Conservation (phyloP, 495 filamentous ascomycete species). For the Wilcoxina mikolae region DNA sequence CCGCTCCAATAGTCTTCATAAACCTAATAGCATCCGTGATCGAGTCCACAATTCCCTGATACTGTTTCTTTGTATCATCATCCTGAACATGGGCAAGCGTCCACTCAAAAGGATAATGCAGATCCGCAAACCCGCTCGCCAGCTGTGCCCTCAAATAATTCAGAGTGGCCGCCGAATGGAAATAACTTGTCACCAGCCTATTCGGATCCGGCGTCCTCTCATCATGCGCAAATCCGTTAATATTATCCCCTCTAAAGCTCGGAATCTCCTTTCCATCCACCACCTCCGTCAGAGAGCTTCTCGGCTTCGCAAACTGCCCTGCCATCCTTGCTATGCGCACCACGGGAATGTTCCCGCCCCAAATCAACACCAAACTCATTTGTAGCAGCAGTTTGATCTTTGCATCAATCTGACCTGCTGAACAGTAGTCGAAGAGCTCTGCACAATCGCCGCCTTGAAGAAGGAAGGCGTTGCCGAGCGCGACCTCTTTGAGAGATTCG, state of each 20-base stretch:
- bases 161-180: constrained; percentile 81
- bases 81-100: constrained; percentile 83
- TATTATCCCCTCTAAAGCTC: constrained; percentile 85
- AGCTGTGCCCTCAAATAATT: constrained; percentile 81
- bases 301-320: constrained; percentile 90
- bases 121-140: constrained; percentile 76
- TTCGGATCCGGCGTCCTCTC: constrained; percentile 66
- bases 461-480: constrained; percentile 81
- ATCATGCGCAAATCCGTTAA: constrained; percentile 67
- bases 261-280: constrained; percentile 51
- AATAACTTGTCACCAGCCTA: constrained; percentile 79
- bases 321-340: constrained; percentile 92
- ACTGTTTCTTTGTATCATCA: constrained; percentile 64
- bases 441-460: constrained; percentile 95
- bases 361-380: constrained; percentile 87
- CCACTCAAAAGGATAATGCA: constrained; percentile 91
- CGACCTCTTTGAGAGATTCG: constrained; percentile 63
- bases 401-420: constrained; percentile 67
- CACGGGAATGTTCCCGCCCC: constrained; percentile 79
- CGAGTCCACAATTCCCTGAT: constrained; percentile 63
- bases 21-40: constrained; percentile 86
- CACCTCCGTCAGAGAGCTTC: constrained; percentile 78
- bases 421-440: constrained; percentile 94
- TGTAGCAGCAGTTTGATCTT: constrained; percentile 94
- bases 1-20: constrained; percentile 89